Conservation (phyloP, 2,329 filamentous ascomycete genomes). For the Dactylellina leptospora region DNA sequence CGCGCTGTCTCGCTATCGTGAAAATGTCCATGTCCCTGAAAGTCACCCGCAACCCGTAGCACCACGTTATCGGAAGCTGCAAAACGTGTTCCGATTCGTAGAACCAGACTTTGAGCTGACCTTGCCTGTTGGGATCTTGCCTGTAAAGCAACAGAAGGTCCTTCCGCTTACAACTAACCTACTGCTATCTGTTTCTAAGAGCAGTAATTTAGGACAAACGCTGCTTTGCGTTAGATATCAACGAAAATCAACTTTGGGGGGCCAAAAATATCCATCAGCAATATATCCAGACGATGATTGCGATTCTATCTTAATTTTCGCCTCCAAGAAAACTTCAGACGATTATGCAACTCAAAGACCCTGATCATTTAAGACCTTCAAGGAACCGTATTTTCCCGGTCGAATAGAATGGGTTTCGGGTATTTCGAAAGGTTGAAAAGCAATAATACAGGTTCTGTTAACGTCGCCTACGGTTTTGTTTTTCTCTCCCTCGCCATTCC, state of each 20-base stretch:
- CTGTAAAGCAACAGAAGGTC: conserved; percentile 20
- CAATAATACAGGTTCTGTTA: conserved; percentile 27
- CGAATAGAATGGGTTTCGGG: conserved; percentile 44
- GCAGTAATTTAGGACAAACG: background rate
- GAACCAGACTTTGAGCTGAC: conserved; percentile 39
- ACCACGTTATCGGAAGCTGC: conserved; percentile 52
- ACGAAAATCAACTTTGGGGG: conserved; percentile 1
- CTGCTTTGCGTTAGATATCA: background rate
- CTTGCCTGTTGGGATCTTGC: conserved; percentile 45
- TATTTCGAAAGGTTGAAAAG: conserved; percentile 29
- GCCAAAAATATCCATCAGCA: background rate
- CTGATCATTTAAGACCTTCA: conserved; percentile 43
- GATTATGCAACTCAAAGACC: conserved; percentile 48
- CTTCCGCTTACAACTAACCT: conserved; percentile 25
- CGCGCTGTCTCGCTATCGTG: conserved; percentile 5
- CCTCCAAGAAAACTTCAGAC: conserved; percentile 52
- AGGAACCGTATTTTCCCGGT: conserved; percentile 43
- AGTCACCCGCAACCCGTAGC: conserved; percentile 47
- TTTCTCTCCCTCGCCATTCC: background rate
- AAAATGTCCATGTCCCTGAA: conserved; percentile 50
- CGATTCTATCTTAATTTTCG: conserved; percentile 14
- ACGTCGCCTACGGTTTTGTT: background rate
- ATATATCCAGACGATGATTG: background rate
- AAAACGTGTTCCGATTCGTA: conserved; percentile 52
- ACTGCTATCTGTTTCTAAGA: background rate